Evolutionary conservation across 2,329 filamentous ascomycete genomes (phyloP).

Genomic region (Diaporthe eres): DNA sequence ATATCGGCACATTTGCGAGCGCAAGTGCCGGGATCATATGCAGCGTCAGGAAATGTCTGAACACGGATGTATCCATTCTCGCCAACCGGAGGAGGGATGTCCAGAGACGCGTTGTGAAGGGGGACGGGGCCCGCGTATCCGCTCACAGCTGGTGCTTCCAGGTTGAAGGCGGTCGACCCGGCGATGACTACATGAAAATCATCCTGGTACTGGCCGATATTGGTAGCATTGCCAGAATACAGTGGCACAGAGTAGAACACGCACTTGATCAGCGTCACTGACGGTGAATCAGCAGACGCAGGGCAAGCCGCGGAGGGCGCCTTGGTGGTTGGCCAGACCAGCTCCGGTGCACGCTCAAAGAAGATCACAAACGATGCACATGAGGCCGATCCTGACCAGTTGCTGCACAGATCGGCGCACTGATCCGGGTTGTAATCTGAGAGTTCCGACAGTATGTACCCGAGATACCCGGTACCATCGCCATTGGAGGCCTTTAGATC

Average conservation of each 20-base stretch:
- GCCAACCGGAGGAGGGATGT: constrained; percentile 47
- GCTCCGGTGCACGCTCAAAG: constrained; percentile 42
- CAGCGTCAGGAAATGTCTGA: constrained; percentile 48
- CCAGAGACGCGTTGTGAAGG: constrained; percentile 48
- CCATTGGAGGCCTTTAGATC: constrained; percentile 35
- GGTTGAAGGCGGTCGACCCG: constrained; percentile 42
- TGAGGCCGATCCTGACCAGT: constrained; percentile 19
- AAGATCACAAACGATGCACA: constrained; percentile 43
- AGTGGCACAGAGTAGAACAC: constrained; percentile 42
- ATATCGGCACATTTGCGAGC: constrained; percentile 48
- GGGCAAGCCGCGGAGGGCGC: constrained; percentile 39
- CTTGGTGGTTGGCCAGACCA: constrained; percentile 40
- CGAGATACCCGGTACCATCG: constrained; percentile 38
- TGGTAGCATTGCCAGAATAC: constrained; percentile 33
- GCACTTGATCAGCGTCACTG: constrained; percentile 44
- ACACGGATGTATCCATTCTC: constrained; percentile 50
- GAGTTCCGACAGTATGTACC: constrained; percentile 37
- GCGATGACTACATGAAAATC: constrained; percentile 41
- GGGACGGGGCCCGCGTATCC: constrained; percentile 39
- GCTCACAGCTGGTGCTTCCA: constrained; percentile 22
- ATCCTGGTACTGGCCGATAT: constrained; percentile 41
- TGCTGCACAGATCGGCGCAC: constrained; percentile 41
- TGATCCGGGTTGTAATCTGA: constrained; percentile 35
- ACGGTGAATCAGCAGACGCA: constrained; percentile 35
- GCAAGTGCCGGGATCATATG: constrained; percentile 49